These are phyloP conservation scores for Daldinia bambusicola DNA, from an alignment of 495 filamentous ascomycete species.

Conservation along the genomic window DNA sequence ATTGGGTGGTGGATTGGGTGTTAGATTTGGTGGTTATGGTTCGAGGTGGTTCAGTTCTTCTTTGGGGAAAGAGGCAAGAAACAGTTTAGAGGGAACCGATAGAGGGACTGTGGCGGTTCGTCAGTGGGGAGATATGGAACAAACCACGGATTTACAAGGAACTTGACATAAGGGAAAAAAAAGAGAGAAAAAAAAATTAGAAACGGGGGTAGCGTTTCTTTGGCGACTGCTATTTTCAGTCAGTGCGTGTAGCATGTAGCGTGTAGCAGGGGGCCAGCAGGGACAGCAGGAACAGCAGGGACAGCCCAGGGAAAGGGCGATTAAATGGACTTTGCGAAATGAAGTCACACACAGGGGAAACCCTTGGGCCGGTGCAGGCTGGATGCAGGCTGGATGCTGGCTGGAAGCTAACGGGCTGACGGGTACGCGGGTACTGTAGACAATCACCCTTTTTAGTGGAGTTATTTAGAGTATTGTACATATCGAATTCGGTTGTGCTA, in stretches of 20 bases:
- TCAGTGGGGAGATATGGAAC: conserved; percentile 33
- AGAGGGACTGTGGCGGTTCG: conserved; percentile 34
- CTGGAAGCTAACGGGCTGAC: conserved; percentile 34
- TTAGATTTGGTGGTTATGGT: conserved; percentile 12
- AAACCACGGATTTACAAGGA: conserved; percentile 4
- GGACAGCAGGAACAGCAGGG: conserved; percentile 4
- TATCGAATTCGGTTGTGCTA: conserved; percentile 9
- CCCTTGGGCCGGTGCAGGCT: conserved; percentile 14
- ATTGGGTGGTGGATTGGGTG: too few species aligned
- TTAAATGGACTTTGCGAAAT: conserved; percentile 43
- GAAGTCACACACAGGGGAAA: conserved; percentile 44
- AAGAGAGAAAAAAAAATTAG: conserved; percentile 9
- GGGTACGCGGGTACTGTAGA: conserved; percentile 41
- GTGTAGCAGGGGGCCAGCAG: conserved; percentile 13
- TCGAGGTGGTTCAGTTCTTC: conserved; percentile 41
- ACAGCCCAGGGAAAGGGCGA: conserved; percentile 23
- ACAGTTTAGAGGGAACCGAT: conserved; percentile 1
- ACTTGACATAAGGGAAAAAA: conserved; percentile 10
- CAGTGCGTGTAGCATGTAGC: conserved; percentile 20
- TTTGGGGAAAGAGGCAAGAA: not conserved
- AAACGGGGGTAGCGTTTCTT: conserved; percentile 25
- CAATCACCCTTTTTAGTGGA: conserved; percentile 36
- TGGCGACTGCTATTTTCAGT: conserved; percentile 39
- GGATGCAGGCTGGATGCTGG: conserved; percentile 6
- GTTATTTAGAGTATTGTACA: conserved; percentile 13